These are phyloP conservation scores for Strobilomyces confusus DNA, from an alignment of 768 basidiomycete genomes.

Conservation along the genomic window DNA sequence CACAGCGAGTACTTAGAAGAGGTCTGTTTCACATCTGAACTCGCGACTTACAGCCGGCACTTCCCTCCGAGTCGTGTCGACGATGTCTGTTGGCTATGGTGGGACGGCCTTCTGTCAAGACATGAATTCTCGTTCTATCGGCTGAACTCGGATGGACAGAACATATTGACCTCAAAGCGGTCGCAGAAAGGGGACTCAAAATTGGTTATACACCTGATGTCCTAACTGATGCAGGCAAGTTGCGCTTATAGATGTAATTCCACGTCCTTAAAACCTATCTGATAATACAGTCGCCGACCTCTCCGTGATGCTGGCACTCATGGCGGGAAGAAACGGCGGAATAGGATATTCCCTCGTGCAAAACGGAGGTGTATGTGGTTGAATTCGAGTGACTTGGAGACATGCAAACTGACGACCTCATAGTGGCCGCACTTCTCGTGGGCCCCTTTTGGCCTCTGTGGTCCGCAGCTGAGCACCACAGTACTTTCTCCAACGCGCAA, in stretches of 20 bases:
- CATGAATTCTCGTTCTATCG: background rate
- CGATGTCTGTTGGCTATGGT: conserved; percentile 92
- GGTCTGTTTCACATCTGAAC: background rate
- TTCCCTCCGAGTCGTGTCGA: conserved; percentile 77
- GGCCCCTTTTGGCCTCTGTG: conserved; percentile 82
- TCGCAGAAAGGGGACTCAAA: conserved; percentile 57
- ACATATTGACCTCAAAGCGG: conserved; percentile 65
- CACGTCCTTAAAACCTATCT: background rate
- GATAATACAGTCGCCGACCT: conserved; percentile 84
- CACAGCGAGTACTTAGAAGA: background rate
- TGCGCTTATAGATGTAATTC: background rate
- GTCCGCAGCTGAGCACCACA: conserved; percentile 69
- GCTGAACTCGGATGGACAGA: conserved; percentile 44
- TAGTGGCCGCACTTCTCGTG: conserved; percentile 82
- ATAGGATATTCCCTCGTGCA: conserved; percentile 62
- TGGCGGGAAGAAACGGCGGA: conserved; percentile 84
- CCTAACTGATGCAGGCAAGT: conserved; percentile 80
- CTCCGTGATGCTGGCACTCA: conserved; percentile 85
- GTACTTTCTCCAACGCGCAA: conserved; percentile 51
- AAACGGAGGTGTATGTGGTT: conserved; percentile 53
- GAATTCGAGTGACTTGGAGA: background rate
- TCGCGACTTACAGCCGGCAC: conserved; percentile 58
- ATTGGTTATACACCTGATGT: conserved; percentile 94
- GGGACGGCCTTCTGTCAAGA: conserved; percentile 12
- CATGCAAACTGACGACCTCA: background rate